Evolutionary conservation across 345 rosid species (phyloP), one percentile per base, ranked within the genome.

Genomic region (Excoecaria cochinchinensis): DNA sequence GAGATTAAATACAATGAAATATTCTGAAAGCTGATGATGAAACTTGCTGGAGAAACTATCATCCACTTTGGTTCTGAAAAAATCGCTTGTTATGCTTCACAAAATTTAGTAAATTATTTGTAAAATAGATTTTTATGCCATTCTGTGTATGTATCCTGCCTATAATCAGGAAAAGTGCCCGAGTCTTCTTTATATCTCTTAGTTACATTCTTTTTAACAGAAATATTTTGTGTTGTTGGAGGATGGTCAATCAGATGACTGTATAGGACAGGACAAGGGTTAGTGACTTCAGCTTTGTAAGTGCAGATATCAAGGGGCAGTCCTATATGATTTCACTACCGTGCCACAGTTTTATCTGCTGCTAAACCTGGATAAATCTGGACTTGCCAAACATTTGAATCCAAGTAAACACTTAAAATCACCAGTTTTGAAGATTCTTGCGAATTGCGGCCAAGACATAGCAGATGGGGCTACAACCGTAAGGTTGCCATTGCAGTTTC

Each of bases 251-350:
- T 64, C 62, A 51, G 76, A 74, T 63, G 57, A 63, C 13, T 59
- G 59, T 22, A 8, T 71, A 42, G 46, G 73, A 74, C 57, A 69
- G 21, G 38, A 31, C 15, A 17, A 74, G 67, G 78, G 60, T 66
- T 22, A 60, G 21, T 80, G 76, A 81, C 72, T 69, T 19, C 70
- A 52, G 60, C 72, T 42, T 73, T 67, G 2, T 67, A 65, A 78
- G n/a, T 69, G 82, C 85, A 86, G 89, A 81, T 79, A 70, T 81
- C 82, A 6, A 79, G 78, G 77, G 86, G 71, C 39, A 79, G 86
- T 71, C 86, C 86, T 9, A 77, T 80, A 79, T 86, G 70, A 63
- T 76, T 70, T 50, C 57, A 48, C 44, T 39, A 39, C 39, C 58
- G 9, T 36, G 47, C 40, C 17, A 36, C 69, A n/a, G n/a, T 48